phyloP scores from a whole-genome alignment of 1,284 basidiomycete genomes.

The Sphaerobolus stellatus region DNA sequence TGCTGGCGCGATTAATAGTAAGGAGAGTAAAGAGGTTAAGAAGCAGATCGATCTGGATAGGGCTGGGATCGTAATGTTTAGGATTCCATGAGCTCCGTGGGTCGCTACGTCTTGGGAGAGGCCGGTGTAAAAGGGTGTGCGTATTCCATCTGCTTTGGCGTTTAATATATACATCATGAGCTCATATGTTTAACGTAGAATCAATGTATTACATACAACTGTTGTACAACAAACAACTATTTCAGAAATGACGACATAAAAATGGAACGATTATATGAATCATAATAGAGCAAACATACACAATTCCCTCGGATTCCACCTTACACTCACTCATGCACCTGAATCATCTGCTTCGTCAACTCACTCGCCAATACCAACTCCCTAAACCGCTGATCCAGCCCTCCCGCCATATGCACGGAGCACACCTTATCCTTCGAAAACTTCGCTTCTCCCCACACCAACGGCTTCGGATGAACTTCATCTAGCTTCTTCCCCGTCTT shows the following conservation, averaged over 20 bases:
- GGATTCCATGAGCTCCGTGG: conserved; percentile 59
- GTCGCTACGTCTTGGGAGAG: too few species aligned
- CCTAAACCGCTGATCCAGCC: background rate
- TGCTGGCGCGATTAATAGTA: conserved; percentile 52
- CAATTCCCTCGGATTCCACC: too few species aligned
- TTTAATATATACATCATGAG: too few species aligned
- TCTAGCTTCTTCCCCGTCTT: conserved; percentile 1
- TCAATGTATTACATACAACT: too few species aligned
- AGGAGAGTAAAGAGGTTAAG: conserved; percentile 52
- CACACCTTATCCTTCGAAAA: conserved; percentile 1
- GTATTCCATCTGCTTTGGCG: too few species aligned
- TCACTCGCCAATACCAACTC: conserved; percentile 1
- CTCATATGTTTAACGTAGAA: too few species aligned
- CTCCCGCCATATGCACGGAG: background rate
- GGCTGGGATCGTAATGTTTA: conserved; percentile 60
- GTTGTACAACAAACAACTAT: too few species aligned
- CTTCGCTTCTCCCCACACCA: background rate
- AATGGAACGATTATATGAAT: too few species aligned
- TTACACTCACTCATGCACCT: too few species aligned
- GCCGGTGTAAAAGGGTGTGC: too few species aligned
- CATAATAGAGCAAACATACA: too few species aligned
- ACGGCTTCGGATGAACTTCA: background rate
- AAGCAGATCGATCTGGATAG: conserved; percentile 56
- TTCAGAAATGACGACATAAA: too few species aligned
- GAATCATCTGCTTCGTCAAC: background rate